Evolutionary conservation across 2,329 filamentous ascomycete species (phyloP).

Genomic region (Talaromyces funiculosus): DNA sequence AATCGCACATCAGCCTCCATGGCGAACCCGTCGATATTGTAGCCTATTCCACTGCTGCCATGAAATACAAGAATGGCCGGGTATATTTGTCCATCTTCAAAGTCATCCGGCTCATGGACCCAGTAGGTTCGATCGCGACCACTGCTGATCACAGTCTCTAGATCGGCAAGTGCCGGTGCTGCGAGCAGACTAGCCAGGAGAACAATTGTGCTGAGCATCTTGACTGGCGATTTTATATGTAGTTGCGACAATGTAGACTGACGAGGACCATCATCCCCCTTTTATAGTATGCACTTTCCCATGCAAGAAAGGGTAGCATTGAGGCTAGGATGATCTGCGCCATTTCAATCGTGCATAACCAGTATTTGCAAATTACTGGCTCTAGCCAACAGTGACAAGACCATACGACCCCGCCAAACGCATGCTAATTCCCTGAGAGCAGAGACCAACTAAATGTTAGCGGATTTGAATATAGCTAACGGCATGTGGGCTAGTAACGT

Average conservation of each 20-base stretch:
- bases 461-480: background rate
- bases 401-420: background rate
- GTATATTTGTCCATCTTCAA: conserved; percentile 35
- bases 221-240: background rate
- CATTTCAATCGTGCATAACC: background rate
- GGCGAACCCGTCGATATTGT: conserved; percentile 23
- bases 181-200: background rate
- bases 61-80: conserved; percentile 46
- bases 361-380: background rate
- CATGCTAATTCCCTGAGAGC: background rate
- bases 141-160: conserved; percentile 32
- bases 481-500: background rate
- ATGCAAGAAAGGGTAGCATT: background rate
- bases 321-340: background rate
- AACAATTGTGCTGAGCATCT: background rate
- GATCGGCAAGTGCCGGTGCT: background rate
- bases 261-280: background rate
- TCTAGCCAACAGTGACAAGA: background rate
- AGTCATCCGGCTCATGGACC: conserved; percentile 38
- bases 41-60: conserved; percentile 39
- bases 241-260: background rate
- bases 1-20: conserved; percentile 43
- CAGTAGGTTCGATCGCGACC: conserved; percentile 37
- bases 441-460: too few species aligned
- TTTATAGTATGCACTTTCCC: background rate